Base-by-base conservation (phyloP, 1,284 basidiomycete species). In the Ganoderma meredithae region DNA sequence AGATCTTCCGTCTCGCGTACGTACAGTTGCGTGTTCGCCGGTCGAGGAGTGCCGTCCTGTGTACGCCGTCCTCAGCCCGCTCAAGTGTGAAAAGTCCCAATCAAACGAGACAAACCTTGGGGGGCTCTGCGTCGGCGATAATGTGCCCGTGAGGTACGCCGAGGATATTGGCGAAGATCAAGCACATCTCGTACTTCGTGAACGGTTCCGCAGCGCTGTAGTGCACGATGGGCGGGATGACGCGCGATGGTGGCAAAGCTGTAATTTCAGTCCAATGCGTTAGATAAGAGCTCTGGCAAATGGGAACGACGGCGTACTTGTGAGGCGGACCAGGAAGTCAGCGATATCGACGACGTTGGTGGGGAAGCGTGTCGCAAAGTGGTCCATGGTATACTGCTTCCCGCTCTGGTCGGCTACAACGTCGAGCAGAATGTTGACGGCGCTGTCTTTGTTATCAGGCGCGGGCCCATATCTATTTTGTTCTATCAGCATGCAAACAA, bases 141-240 rank as follows among this genome's bases (percentile, higher is more conserved):
- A 95, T 89, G 73, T 94, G 91, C 10, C 69, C 75, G 74, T 92
- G 90, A 8, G 89, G 83, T 8, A 93, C 78, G 8, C 84, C 82
- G 22, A 94, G 84, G 53, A 94, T 85, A 70, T 85, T 85, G 10
- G 91, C 86, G 72, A 95, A 93, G 56, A 92, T 81, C 36, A 92
- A 82, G 77, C 92, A 93, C 69, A 96, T 95, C 73, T 91, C 91
- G 78, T 94, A 95, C 80, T 96, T 96, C 3, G 94, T 95, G 78
- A 90, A 90, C 8, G 90, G 88, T 76, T 94, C 91, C 12, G 84
- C 82, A 0, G 86, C 86, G 13, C 93, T 92, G 77, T 92, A 95
- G 76, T 95, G 94, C 10, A 95, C 66, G 66, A 95, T 88, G 0
- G 84, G 83, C 0, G 92, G 92, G 40, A 93, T 81, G 60, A 69